A percentile compares a stretch with the other conserved stretches of the same genome.
These are phyloP conservation scores for Trichaptum fuscoviolaceum DNA, from an alignment of 768 basidiomycete genomes.

Conservation along the genomic window DNA sequence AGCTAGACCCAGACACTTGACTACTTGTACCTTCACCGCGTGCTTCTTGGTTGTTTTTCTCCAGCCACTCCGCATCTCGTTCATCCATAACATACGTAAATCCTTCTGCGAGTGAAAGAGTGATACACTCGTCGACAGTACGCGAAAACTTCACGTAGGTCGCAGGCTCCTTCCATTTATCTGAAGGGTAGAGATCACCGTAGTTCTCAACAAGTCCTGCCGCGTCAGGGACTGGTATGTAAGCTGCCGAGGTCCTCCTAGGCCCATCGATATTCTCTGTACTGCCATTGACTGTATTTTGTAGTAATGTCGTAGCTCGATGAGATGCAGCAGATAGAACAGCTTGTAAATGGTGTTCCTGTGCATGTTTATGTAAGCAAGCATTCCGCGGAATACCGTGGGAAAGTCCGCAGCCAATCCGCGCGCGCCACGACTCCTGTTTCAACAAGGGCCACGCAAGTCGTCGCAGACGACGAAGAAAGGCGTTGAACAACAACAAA, in stretches of 20 bases:
- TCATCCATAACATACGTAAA: constrained; percentile 95
- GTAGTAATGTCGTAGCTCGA: constrained; percentile 33
- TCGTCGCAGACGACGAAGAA: constrained; percentile 26
- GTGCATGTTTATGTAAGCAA: constrained; percentile 37
- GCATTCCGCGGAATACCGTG: constrained; percentile 45
- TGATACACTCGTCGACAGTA: constrained; percentile 74
- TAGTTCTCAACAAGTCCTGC: constrained; percentile 77
- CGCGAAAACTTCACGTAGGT: constrained; percentile 79
- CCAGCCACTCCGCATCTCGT: constrained; percentile 91
- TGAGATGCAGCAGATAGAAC: constrained; percentile 52
- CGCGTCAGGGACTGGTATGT: constrained; percentile 92
- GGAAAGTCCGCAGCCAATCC: constrained; percentile 42
- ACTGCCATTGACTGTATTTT: constrained; percentile 31
- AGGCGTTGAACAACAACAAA: constrained; percentile 22
- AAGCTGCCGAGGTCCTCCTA: constrained; percentile 44
- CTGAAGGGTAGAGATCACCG: constrained; percentile 64
- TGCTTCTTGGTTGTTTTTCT: constrained; percentile 83
- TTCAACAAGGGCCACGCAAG: constrained; percentile 35
- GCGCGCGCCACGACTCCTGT: constrained; percentile 34
- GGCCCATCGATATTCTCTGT: constrained; percentile 26
- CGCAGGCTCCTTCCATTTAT: constrained; percentile 69
- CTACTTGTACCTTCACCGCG: constrained; percentile 80
- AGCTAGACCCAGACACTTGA: constrained; percentile 58
- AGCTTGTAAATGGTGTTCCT: constrained; percentile 57
- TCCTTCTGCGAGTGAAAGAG: constrained; percentile 59